These are phyloP conservation scores for Candida golubevii DNA, from an alignment of 805 yeast species.

Conservation along the genomic window DNA sequence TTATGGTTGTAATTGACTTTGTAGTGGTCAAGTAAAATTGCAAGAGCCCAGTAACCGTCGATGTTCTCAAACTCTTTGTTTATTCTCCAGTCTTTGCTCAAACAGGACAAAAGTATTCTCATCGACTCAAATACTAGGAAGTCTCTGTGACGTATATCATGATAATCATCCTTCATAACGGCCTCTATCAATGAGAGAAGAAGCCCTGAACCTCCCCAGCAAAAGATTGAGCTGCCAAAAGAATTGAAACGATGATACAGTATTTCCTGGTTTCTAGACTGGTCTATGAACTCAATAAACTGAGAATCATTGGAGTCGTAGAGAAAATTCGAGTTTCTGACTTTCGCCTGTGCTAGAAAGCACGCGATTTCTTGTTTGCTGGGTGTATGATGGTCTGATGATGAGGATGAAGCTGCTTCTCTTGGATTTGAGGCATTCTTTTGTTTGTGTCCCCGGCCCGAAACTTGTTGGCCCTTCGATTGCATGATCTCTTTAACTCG, in stretches of 20 bases:
- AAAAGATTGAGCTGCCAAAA: slow-evolving; percentile 31
- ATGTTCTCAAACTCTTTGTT: slow-evolving; percentile 54
- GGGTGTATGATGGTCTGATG: slow-evolving; percentile 1
- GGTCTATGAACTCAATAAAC: slow-evolving; percentile 10
- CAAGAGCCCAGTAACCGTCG: slow-evolving; percentile 58
- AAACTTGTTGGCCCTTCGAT: slow-evolving; percentile 1
- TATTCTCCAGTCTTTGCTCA: slow-evolving; percentile 48
- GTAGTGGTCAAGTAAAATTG: slow-evolving; percentile 49
- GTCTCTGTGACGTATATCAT: slow-evolving; percentile 15
- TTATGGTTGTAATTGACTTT: slow-evolving; percentile 21
- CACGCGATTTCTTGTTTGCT: slow-evolving; percentile 2
- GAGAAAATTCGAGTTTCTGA: slow-evolving; percentile 10
- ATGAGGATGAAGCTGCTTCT: background rate
- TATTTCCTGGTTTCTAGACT: slow-evolving; percentile 8
- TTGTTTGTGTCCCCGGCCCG: background rate
- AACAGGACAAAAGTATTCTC: slow-evolving; percentile 37
- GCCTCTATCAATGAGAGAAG: slow-evolving; percentile 45
- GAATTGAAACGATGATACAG: slow-evolving; percentile 24
- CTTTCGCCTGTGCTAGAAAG: slow-evolving; percentile 1
- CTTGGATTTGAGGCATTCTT: background rate
- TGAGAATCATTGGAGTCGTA: slow-evolving; percentile 13
- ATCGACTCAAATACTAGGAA: slow-evolving; percentile 31
- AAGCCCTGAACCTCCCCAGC: slow-evolving; percentile 51
- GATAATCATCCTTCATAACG: slow-evolving; percentile 27
- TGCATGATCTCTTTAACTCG: slow-evolving; percentile 1